Evolutionary conservation across 2,329 filamentous ascomycete species (phyloP).

Genomic region (Alternaria sp.): DNA sequence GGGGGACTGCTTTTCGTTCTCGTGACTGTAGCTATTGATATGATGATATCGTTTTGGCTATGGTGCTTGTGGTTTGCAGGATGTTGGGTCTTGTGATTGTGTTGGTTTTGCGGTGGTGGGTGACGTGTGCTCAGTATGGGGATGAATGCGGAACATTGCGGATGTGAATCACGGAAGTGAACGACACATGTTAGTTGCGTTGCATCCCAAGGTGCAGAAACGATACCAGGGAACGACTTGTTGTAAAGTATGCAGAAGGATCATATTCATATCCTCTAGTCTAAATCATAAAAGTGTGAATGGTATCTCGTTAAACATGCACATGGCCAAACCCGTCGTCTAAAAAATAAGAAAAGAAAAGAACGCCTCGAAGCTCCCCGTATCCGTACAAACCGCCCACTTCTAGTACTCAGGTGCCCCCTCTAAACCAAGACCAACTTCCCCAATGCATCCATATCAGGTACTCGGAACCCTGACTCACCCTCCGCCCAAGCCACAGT

Average conservation of each 20-base stretch:
- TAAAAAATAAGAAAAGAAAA: neutral
- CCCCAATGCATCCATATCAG: constrained; percentile 2
- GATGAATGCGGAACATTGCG: neutral
- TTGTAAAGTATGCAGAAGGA: neutral
- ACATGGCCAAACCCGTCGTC: neutral
- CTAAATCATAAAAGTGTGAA: neutral
- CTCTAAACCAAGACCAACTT: constrained; percentile 18
- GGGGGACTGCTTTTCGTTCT: neutral
- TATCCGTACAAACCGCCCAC: neutral
- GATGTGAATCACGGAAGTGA: neutral
- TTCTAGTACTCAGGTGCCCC: no score
- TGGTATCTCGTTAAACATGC: neutral
- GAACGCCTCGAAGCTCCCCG: neutral
- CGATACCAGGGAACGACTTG: neutral
- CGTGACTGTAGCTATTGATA: neutral
- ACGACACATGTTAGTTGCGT: no score
- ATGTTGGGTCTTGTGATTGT: neutral
- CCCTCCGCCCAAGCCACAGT: constrained; percentile 32
- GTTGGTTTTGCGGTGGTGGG: neutral
- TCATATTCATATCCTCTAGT: neutral
- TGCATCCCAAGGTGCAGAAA: no score
- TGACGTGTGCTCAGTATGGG: neutral
- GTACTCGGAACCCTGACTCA: constrained; percentile 24
- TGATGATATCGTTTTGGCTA: fast-evolving
- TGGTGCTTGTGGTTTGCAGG: neutral